Percentiles rank a stretch among this genome's conserved stretches.
Evolutionary conservation across 2,329 filamentous ascomycete species (phyloP).

Genomic region (Colletotrichum sp.): DNA sequence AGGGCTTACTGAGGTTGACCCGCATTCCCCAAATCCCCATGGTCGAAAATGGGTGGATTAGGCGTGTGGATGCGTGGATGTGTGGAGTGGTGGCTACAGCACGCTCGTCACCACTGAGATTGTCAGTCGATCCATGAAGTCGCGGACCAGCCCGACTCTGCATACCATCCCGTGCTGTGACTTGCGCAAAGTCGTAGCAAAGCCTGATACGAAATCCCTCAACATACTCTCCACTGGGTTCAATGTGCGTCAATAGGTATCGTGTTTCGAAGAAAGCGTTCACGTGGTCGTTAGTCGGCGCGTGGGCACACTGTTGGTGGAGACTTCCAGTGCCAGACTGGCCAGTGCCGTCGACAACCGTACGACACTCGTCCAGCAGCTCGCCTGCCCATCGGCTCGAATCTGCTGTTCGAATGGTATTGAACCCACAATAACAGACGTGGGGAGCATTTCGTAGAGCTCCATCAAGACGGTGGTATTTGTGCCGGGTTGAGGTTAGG

Average conservation of each 20-base stretch:
- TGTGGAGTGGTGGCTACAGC: conserved; percentile 1
- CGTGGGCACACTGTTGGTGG: not conserved
- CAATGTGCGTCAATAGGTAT: not conserved
- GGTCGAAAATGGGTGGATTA: not conserved
- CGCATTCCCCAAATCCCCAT: conserved; percentile 1
- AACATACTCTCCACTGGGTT: not conserved
- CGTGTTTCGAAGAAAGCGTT: not conserved
- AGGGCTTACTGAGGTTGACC: not conserved
- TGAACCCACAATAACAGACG: not conserved
- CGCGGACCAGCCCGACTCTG: conserved; percentile 7
- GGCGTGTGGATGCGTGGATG: conserved; percentile 15
- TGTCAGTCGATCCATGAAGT: conserved; percentile 3
- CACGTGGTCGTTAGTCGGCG: not conserved
- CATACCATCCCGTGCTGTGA: not conserved
- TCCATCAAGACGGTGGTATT: not conserved
- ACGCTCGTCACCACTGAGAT: not conserved
- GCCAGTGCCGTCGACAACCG: not conserved
- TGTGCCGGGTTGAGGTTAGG: not conserved
- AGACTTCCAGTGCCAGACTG: not conserved
- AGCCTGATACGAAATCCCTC: not conserved
- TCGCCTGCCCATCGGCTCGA: not conserved
- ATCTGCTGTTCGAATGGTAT: not conserved
- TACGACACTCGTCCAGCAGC: not conserved
- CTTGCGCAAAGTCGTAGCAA: not conserved
- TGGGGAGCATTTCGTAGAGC: not conserved